Evolutionary conservation across 495 filamentous ascomycete genomes (phyloP).

Genomic region (Hypoxylon intermedium): DNA sequence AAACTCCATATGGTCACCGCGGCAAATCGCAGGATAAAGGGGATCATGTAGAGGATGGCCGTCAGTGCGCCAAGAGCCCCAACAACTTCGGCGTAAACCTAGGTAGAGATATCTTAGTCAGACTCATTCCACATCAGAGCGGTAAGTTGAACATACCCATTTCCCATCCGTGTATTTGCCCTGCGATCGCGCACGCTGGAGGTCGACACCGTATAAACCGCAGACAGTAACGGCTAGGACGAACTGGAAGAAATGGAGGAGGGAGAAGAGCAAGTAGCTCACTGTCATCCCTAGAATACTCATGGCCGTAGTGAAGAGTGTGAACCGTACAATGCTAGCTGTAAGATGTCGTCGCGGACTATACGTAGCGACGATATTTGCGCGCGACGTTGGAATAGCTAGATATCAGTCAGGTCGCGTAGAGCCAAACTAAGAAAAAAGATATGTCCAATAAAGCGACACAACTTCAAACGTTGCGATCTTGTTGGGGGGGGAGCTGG

Average conservation of each 20-base stretch:
- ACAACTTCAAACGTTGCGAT: neutral
- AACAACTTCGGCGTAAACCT: slow-evolving; percentile 74
- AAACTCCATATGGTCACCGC: slow-evolving; percentile 71
- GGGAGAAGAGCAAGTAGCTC: slow-evolving; percentile 55
- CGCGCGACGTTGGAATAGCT: neutral
- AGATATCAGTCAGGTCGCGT: too few relatives aligned
- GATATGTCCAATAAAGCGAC: neutral
- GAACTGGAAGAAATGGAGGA: slow-evolving; percentile 74
- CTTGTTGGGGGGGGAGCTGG: neutral
- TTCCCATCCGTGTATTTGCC: slow-evolving; percentile 62
- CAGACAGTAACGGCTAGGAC: slow-evolving; percentile 75
- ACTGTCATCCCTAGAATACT: slow-evolving; percentile 41
- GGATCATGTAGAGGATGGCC: slow-evolving; percentile 66
- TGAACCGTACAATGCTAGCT: neutral
- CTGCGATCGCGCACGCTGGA: slow-evolving; percentile 63
- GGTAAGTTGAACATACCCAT: slow-evolving; percentile 61
- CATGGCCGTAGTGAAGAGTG: slow-evolving; percentile 37
- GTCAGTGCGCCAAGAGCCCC: slow-evolving; percentile 68
- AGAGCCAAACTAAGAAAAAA: too few relatives aligned
- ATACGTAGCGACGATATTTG: neutral
- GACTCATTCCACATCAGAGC: neutral
- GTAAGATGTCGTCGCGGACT: neutral
- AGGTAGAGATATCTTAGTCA: slow-evolving; percentile 3
- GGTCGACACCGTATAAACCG: slow-evolving; percentile 78
- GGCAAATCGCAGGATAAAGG: slow-evolving; percentile 63